Percentiles rank a stretch among this genome's conserved stretches.
These are phyloP conservation scores for Elongisporangium anandrum DNA, from an alignment of 352 stramenopile species.

Conservation along the genomic window DNA sequence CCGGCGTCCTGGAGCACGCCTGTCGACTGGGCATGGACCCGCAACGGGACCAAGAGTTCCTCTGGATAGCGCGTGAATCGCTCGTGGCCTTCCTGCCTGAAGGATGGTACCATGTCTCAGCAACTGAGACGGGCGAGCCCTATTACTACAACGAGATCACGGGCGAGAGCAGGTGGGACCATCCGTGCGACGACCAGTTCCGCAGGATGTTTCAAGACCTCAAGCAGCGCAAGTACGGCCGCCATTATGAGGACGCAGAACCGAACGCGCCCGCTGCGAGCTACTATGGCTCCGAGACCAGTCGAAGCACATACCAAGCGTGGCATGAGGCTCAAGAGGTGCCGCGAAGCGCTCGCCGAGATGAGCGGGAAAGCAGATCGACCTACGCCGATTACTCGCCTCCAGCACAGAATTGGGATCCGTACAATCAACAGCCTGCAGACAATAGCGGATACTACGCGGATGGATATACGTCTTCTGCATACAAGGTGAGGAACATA, in stretches of 20 bases:
- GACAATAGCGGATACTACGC: conserved; percentile 2
- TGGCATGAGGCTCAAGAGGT: neutral
- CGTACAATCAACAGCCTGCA: neutral
- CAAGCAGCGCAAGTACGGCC: conserved; percentile 21
- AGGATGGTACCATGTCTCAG: conserved; percentile 65
- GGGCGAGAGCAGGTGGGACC: conserved; percentile 80
- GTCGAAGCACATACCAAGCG: neutral
- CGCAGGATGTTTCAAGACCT: conserved; percentile 43
- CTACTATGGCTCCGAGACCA: conserved; percentile 1
- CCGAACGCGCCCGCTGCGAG: neutral
- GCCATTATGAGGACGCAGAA: neutral
- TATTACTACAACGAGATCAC: conserved; percentile 83
- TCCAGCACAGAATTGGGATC: neutral
- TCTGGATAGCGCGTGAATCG: conserved; percentile 77
- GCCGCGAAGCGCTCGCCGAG: neutral
- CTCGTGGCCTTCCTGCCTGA: conserved; percentile 64
- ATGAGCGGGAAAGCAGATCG: neutral
- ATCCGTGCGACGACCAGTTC: conserved; percentile 73
- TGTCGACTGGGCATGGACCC: conserved; percentile 67
- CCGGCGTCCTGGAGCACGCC: conserved; percentile 70
- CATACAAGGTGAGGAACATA: conserved; percentile 6
- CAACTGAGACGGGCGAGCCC: conserved; percentile 46
- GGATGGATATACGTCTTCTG: neutral
- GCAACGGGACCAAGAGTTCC: conserved; percentile 35
- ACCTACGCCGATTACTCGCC: conserved; percentile 4